phyloP scores from a whole-genome alignment of 2,329 filamentous ascomycete species.

The Alternaria arbusti region DNA sequence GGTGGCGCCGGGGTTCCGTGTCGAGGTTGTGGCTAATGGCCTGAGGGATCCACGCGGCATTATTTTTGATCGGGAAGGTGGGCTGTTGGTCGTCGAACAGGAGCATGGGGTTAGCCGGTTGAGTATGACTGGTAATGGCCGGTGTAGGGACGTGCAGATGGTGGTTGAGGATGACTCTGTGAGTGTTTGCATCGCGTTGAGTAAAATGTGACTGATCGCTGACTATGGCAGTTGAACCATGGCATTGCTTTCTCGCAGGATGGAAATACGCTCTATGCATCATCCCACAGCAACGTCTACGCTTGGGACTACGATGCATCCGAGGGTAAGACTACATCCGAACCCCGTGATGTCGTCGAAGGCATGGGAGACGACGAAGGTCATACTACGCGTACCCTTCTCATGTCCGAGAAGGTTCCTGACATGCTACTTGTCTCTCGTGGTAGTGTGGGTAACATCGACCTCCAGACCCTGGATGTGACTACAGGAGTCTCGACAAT shows the following conservation, averaged over 20 bases:
- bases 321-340: conserved; percentile 54
- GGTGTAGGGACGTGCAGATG: conserved; percentile 31
- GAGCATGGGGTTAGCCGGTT: conserved; percentile 49
- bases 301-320: conserved; percentile 70
- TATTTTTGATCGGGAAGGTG: conserved; percentile 55
- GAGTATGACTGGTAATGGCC: conserved; percentile 39
- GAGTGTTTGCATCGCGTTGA: conserved; percentile 21
- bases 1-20: conserved; percentile 51
- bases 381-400: conserved; percentile 71
- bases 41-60: conserved; percentile 55
- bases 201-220: neutral
- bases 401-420: conserved; percentile 63
- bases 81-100: conserved; percentile 58
- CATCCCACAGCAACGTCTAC: conserved; percentile 64
- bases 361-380: conserved; percentile 66
- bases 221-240: conserved; percentile 54
- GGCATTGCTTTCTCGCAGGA: conserved; percentile 58
- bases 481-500: conserved; percentile 69
- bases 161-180: conserved; percentile 38
- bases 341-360: conserved; percentile 61
- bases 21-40: conserved; percentile 55
- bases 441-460: conserved; percentile 69
- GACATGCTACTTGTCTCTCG: conserved; percentile 69
- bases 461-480: conserved; percentile 59
- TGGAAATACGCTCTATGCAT: conserved; percentile 61